A percentile compares a stretch with the other conserved stretches of the same genome.
Conservation (phyloP, 2,329 filamentous ascomycete species). For the Penicillium nordicum region DNA sequence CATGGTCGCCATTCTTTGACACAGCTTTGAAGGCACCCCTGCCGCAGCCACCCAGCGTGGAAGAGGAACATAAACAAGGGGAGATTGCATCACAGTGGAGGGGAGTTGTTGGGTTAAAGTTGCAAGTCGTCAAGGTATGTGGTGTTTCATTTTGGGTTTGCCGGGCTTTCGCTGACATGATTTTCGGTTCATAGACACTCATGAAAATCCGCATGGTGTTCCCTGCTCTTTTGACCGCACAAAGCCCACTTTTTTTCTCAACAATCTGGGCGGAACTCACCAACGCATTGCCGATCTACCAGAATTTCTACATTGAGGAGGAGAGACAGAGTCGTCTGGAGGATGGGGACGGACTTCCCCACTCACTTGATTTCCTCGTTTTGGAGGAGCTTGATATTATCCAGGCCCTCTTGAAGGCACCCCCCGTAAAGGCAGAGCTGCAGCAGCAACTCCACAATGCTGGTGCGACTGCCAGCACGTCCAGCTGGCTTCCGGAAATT, state of each 20-base stretch:
- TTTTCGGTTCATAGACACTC: slow-evolving; percentile 58
- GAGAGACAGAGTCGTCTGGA: slow-evolving; percentile 84
- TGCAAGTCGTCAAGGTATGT: slow-evolving; percentile 78
- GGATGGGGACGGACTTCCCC: slow-evolving; percentile 86
- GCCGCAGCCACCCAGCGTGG: slow-evolving; percentile 56
- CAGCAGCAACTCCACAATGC: slow-evolving; percentile 67
- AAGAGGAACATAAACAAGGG: slow-evolving; percentile 56
- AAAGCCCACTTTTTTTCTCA: slow-evolving; percentile 78
- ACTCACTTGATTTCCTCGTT: slow-evolving; percentile 89
- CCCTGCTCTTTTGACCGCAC: slow-evolving; percentile 72
- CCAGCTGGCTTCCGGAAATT: slow-evolving; percentile 80
- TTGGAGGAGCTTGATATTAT: slow-evolving; percentile 94
- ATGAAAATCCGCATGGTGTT: slow-evolving; percentile 86
- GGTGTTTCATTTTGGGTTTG: not conserved
- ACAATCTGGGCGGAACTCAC: slow-evolving; percentile 86
- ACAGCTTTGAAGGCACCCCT: slow-evolving; percentile 71
- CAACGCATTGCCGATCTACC: slow-evolving; percentile 67
- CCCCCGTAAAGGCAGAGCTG: slow-evolving; percentile 85
- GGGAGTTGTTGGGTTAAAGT: slow-evolving; percentile 78
- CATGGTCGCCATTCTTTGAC: slow-evolving; percentile 89
- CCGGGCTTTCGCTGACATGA: slow-evolving; percentile 15
- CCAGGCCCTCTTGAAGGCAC: slow-evolving; percentile 82
- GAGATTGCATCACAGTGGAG: slow-evolving; percentile 67
- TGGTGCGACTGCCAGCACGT: slow-evolving; percentile 58
- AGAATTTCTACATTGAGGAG: slow-evolving; percentile 78